Evolutionary conservation across 2,329 filamentous ascomycete genomes (phyloP).

Genomic region (Aspergillus thermomutatus): DNA sequence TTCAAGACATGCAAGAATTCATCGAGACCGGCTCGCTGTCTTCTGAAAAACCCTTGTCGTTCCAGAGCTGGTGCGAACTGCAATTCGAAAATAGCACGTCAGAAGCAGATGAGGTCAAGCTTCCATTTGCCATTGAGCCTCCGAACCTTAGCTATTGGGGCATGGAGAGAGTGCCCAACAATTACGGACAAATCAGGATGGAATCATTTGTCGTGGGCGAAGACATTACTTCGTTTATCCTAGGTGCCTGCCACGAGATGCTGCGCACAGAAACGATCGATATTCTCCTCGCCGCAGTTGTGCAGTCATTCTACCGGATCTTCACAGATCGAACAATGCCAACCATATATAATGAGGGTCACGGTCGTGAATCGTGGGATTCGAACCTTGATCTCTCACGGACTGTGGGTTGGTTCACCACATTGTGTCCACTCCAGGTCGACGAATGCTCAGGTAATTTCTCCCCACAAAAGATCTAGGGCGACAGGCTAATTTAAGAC

Average conservation of each 20-base stretch:
- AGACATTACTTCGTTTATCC: constrained; percentile 28
- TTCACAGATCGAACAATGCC: constrained; percentile 44
- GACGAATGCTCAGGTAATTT: constrained; percentile 23
- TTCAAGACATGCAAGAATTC: constrained; percentile 36
- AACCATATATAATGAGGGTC: constrained; percentile 49
- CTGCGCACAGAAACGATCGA: constrained; percentile 39
- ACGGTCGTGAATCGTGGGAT: constrained; percentile 48
- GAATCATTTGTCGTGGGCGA: constrained; percentile 33
- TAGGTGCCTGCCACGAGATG: constrained; percentile 29
- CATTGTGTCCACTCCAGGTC: constrained; percentile 43
- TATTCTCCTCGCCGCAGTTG: constrained; percentile 34
- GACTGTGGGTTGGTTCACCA: constrained; percentile 52
- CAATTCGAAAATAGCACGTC: constrained; percentile 28
- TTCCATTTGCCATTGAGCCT: constrained; percentile 29
- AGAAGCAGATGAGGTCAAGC: constrained; percentile 7
- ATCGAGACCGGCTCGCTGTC: constrained; percentile 30
- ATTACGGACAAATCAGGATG: constrained; percentile 34
- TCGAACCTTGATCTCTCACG: constrained; percentile 44
- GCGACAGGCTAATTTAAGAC: constrained; percentile 7
- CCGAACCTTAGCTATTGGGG: constrained; percentile 37
- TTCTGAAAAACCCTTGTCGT: constrained; percentile 34
- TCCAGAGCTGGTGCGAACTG: constrained; percentile 38
- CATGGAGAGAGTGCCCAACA: constrained; percentile 28
- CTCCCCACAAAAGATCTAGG: background rate
- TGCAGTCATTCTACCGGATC: constrained; percentile 43